Base-by-base conservation (phyloP, 2,329 filamentous ascomycete species). In the Arthrinium puccinioides region DNA sequence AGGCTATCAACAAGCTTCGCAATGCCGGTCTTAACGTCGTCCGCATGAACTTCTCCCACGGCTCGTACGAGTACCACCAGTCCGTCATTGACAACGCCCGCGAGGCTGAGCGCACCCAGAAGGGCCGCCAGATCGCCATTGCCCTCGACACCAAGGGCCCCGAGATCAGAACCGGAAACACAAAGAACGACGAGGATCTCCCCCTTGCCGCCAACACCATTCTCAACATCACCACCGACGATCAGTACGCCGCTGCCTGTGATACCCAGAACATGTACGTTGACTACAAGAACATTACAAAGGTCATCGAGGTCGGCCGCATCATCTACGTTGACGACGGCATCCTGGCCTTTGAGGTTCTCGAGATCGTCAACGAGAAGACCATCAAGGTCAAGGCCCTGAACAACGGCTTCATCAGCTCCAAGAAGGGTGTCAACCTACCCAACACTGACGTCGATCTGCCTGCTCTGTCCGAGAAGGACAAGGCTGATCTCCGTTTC, bases 241-340 rank as follows among this genome's bases (percentile, higher is more conserved):
- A 97, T 34, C 71, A 87, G 61, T 97, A 96, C 64, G 84, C 84
- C 53, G 84, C 83, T 40, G 68, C 79, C 41, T 89, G 83, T 57
- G 85, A 94, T 64, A 82, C 87, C 54, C 77, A 89, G 70, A 94
- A 95, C 75, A 94, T 98, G 92, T 94, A 88, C 59, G 84, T 97
- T 57, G 90, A 97, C 74, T 97, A 98, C 77, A 94, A 94, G 82
- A 98, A 98, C 76, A 97, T 98, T 68, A 96, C 90, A 69, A 95
- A 94, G 72, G 92, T 98, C 54, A 97, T 98, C 59, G 67, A 85
- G 61, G 72, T 78, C 42, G 92, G 90, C 58, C 89, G 92, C 56
- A 82, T 84, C 65, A 94, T 98, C 74, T 98, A 94, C 69, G 92
- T 98, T 54, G 92, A 98, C 58, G 92, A 98, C 58, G 92, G 92